Percentiles rank a stretch among this genome's conserved stretches.
phyloP scores from a whole-genome alignment of 495 filamentous ascomycete genomes.

The Annulohypoxylon moriforme region DNA sequence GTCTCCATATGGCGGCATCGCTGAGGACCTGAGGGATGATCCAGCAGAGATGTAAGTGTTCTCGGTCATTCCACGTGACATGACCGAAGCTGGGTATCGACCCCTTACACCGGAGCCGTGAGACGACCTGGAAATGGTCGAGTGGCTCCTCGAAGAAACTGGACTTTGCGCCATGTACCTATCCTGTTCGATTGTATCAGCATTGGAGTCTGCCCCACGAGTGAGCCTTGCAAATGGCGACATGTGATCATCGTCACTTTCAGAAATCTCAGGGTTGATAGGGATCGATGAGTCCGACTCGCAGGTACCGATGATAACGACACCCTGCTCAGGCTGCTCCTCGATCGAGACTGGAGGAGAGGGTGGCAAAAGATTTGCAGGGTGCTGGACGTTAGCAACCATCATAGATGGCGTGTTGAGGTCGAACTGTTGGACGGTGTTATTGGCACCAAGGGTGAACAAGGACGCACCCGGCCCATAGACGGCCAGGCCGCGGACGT shows the following conservation, averaged over 20 bases:
- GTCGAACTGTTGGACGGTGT: constrained; percentile 94
- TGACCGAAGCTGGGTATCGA: constrained; percentile 57
- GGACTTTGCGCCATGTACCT: constrained; percentile 71
- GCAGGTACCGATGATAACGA: constrained; percentile 53
- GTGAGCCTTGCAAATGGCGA: constrained; percentile 75
- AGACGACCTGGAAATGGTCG: constrained; percentile 68
- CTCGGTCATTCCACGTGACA: constrained; percentile 63
- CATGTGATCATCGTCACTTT: constrained; percentile 73
- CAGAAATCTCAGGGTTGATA: constrained; percentile 66
- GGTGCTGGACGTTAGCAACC: constrained; percentile 86
- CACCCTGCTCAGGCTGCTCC: constrained; percentile 61
- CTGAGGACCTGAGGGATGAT: constrained; percentile 62
- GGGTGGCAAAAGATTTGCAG: constrained; percentile 77
- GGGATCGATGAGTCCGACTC: constrained; percentile 63
- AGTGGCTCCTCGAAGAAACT: constrained; percentile 70
- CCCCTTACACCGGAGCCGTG: constrained; percentile 57
- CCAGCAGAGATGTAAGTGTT: constrained; percentile 73
- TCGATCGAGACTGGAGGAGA: constrained; percentile 82
- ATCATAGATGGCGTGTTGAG: constrained; percentile 80
- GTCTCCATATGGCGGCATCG: constrained; percentile 53
- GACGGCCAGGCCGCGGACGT: constrained; percentile 82
- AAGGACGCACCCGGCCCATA: constrained; percentile 91
- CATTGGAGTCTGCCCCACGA: constrained; percentile 67
- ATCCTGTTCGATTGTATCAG: constrained; percentile 64
- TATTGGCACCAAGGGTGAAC: constrained; percentile 88